Evolutionary conservation across 208 protist species (phyloP), one percentile per base, ranked within the genome.

Genomic region (Trypanosoma avium): DNA sequence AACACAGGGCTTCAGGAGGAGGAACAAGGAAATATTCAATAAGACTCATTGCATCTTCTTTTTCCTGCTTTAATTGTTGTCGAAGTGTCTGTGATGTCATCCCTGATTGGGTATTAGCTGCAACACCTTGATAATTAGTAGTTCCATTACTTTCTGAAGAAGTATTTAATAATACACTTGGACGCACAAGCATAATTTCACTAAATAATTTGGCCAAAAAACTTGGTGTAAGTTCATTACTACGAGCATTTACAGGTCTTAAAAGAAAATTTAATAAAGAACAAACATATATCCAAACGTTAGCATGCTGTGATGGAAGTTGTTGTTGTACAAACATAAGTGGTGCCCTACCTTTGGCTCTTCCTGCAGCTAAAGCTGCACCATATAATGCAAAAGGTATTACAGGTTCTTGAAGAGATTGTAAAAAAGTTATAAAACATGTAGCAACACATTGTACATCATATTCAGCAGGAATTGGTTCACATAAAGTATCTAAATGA

Each of bases 261-360:
- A 97, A 71, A 0, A 97, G 70, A 45, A 81, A 94, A 80, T 92
- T 88, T 21, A 97, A 72, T n/a, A 97, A 69, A 27, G 86, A 61
- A 36, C 91, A 52, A 2, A 95, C 70, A 64, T 95, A 97, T 15
- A 93, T 50, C 71, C 79, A 95, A 52, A 92, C 67, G 61, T 95
- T 97, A 19, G 80, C 86, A 64, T 95, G 82, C 54, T 83, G 67
- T 29, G 75, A 74, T n/a, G 92, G 87, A 42, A 97, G 74, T 60
- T 81, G 69, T 30, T 70, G 55, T 3, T 77, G 65, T n/a, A 93
- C 56, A 47, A 93, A 86, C n/a, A 66, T 35, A 17, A 86, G 49
- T 21, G 86, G 81, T 2, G 81, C 74, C 50, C 78, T 81, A 15
- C 77, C 79, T 33, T 70, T 74, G 21, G 81, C 74, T 26, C 65